These are phyloP conservation scores for Lipomyces kockii DNA, from an alignment of 805 yeast genomes.

Conservation along the genomic window DNA sequence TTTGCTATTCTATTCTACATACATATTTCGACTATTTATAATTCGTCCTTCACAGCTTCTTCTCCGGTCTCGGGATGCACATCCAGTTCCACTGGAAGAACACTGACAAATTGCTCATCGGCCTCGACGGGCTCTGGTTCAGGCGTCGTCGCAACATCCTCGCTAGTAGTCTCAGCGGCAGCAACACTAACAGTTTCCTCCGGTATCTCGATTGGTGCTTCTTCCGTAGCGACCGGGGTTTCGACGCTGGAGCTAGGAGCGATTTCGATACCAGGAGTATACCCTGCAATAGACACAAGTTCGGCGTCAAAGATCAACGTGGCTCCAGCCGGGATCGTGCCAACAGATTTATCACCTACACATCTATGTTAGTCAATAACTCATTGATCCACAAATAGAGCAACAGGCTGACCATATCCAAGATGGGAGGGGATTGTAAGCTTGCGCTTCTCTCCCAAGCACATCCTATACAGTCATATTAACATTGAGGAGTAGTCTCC, in stretches of 20 bases:
- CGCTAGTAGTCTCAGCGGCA: slow-evolving; percentile 9
- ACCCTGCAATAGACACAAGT: slow-evolving; percentile 55
- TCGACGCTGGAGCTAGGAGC: not conserved
- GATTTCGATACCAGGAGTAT: slow-evolving; percentile 18
- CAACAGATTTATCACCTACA: slow-evolving; percentile 39
- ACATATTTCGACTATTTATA: slow-evolving; percentile 19
- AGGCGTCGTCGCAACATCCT: slow-evolving; percentile 7
- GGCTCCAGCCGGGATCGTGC: slow-evolving; percentile 77
- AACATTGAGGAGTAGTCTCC: not conserved
- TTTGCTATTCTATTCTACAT: slow-evolving; percentile 1
- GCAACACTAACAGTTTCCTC: slow-evolving; percentile 6
- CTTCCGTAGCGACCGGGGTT: slow-evolving; percentile 13
- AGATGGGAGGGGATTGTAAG: slow-evolving; percentile 77
- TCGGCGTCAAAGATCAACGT: slow-evolving; percentile 71
- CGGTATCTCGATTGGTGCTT: slow-evolving; percentile 6
- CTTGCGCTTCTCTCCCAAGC: slow-evolving; percentile 84
- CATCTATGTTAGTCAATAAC: not conserved
- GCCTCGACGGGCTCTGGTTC: not conserved
- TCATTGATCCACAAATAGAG: slow-evolving; percentile 54
- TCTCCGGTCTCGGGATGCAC: not conserved
- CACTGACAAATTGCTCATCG: not conserved
- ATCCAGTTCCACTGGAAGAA: not conserved
- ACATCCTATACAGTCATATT: slow-evolving; percentile 54
- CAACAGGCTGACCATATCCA: slow-evolving; percentile 64
- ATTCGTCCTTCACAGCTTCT: slow-evolving; percentile 24